phyloP scores from a whole-genome alignment of 306 rosid species.

The Erythrophleum fordii region DNA sequence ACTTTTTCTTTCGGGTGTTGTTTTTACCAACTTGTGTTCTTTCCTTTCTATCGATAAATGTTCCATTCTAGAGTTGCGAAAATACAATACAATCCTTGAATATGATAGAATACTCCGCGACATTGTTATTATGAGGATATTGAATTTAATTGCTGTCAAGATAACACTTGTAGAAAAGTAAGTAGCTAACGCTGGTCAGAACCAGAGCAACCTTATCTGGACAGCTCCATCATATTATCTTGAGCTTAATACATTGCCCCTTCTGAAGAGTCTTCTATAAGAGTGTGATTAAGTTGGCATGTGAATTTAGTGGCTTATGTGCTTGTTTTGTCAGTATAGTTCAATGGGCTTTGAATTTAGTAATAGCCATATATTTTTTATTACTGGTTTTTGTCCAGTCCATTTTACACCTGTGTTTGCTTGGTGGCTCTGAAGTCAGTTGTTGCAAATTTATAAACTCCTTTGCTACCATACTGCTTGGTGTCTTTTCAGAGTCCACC shows the following conservation, averaged over 20 bases:
- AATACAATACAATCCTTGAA: neutral
- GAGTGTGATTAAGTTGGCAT: neutral
- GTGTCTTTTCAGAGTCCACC: neutral
- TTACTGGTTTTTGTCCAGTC: no score
- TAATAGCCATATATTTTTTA: no score
- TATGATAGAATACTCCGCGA: neutral
- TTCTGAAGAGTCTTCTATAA: no score
- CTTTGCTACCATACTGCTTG: no score
- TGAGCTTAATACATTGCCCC: neutral
- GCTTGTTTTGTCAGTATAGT: no score
- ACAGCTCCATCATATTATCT: no score
- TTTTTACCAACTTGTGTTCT: neutral
- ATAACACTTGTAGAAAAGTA: neutral
- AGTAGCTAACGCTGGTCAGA: neutral
- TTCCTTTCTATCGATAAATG: neutral
- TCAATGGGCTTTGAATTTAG: no score
- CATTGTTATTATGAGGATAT: neutral
- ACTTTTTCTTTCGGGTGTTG: no score
- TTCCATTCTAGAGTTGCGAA: neutral
- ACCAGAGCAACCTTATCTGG: neutral
- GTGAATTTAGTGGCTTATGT: neutral
- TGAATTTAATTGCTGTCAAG: neutral
- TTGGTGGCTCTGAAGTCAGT: no score
- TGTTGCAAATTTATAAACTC: no score
- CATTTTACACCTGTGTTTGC: no score